Percentiles rank a stretch among this genome's conserved stretches.
Conservation (phyloP, 805 yeast genomes). For the Saccharomycopsis sp. region DNA sequence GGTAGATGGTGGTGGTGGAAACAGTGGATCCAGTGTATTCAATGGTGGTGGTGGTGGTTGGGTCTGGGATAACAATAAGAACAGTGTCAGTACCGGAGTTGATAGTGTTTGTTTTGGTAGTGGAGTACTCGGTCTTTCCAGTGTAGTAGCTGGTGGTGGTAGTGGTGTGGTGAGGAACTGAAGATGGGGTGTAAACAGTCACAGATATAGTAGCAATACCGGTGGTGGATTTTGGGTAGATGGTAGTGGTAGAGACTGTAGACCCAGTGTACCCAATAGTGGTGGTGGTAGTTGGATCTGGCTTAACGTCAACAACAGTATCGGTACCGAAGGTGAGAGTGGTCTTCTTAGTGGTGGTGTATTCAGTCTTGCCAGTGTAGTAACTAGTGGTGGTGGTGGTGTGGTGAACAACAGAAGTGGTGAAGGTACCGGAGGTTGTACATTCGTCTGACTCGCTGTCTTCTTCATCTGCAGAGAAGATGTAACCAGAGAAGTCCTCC, state of each 20-base stretch:
- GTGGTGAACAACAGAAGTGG: constrained; percentile 1
- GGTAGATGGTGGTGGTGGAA: background rate
- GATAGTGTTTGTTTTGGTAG: constrained; percentile 1
- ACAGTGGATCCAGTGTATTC: background rate
- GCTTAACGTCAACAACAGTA: background rate
- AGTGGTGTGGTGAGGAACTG: background rate
- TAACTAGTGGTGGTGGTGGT: constrained; percentile 1
- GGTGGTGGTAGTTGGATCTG: constrained; percentile 2
- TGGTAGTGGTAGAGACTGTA: background rate
- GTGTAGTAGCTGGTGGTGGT: constrained; percentile 2
- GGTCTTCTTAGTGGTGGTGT: constrained; percentile 1
- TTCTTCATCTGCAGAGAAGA: background rate
- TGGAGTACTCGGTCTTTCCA: background rate
- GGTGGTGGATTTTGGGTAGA: background rate
- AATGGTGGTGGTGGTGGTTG: background rate
- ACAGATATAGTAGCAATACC: background rate
- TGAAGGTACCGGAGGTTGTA: background rate
- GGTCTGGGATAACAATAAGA: constrained; percentile 8
- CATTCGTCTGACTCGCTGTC: background rate
- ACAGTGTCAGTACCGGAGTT: constrained; percentile 2
- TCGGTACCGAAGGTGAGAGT: constrained; percentile 3
- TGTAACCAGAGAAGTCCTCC: background rate
- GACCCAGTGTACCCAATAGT: background rate
- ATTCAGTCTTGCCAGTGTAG: background rate
- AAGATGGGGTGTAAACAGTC: background rate